Percentiles rank a stretch among this genome's conserved stretches.
Evolutionary conservation across 108 stramenopile genomes (phyloP).

Genomic region (Bacterosira constricta): DNA sequence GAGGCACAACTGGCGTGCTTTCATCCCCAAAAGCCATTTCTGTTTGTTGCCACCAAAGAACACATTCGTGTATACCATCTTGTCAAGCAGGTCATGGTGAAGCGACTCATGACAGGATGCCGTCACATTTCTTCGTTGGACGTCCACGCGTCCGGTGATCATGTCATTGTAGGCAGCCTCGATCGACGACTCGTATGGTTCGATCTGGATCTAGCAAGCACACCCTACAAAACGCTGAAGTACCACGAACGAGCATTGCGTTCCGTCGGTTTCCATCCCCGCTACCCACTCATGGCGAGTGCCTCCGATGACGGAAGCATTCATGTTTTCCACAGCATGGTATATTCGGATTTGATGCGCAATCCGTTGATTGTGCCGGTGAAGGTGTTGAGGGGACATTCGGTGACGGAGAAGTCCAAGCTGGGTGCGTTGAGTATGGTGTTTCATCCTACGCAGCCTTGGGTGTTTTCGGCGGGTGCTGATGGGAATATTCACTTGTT

Average conservation of each 20-base stretch:
- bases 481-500: constrained; percentile 94
- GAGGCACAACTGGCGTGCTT: no score
- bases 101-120: constrained; percentile 88
- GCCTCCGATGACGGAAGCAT: constrained; percentile 96
- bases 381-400: constrained; percentile 94
- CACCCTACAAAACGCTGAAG: constrained; percentile 96
- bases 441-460: constrained; percentile 99
- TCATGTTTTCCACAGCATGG: constrained; percentile 98
- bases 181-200: constrained; percentile 98
- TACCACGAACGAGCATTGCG: constrained; percentile 95
- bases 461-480: constrained; percentile 97
- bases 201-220: constrained; percentile 92
- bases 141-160: constrained; percentile 96
- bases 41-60: constrained; percentile 96
- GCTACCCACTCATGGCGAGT: constrained; percentile 97
- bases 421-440: constrained; percentile 87
- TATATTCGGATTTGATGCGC: constrained; percentile 94
- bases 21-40: constrained; percentile 96
- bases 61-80: constrained; percentile 96
- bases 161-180: constrained; percentile 92
- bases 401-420: constrained; percentile 76
- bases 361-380: constrained; percentile 98
- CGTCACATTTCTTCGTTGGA: constrained; percentile 97
- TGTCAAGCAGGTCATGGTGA: constrained; percentile 92
- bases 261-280: constrained; percentile 72